Base-by-base conservation (phyloP, 768 basidiomycete species). In the Crepidotus variabilis region DNA sequence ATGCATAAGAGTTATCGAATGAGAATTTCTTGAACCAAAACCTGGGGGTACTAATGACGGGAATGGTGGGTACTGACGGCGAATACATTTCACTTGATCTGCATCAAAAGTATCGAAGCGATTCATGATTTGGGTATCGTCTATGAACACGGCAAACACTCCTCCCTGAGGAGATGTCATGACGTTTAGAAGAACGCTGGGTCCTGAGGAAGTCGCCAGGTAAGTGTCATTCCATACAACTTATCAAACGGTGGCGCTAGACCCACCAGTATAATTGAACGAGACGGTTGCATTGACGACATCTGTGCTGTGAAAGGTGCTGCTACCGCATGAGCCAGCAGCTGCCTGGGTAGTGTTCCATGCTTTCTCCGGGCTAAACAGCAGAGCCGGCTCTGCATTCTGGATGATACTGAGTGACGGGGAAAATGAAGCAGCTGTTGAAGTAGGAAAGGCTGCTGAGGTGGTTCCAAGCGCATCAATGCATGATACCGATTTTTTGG, bases 201-300 rank as follows among this genome's bases (percentile, higher is more conserved):
- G 63, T 14, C 65, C 65, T 66, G 36, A 16, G 35, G 35, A 36
- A 16, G 8, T 16, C 8, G 8, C 16, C 35, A 36, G 16, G 8
- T 8, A 8, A 36, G 16, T 36, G 9, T 8, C 9, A 8, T 8
- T 36, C 35, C 16, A 16, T 36, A n/a, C 35, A 36, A 36, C 8
- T 36, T 16, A 8, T 16, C 35, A 16, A 10, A 43, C 51, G n/a
- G n/a, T n/a, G n/a, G n/a, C n/a, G n/a, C n/a, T n/a, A n/a, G 8
- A 33, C 33, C 49, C 47, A 64, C 65, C 65, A 2, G 65, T 59
- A 51, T 64, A 66, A 51, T 61, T 62, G 33, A 63, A 62, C 5
- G 61, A 60, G 6, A 64, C 36, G 7, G 63, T 60, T 0, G 65
- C 54, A 46, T 66, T 64, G 13, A 64, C 43, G 4, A 35, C 39